Percentiles rank a stretch among this genome's conserved stretches.
Conservation (phyloP, 2,329 filamentous ascomycete genomes). For the Ascochyta viciae-villosae region DNA sequence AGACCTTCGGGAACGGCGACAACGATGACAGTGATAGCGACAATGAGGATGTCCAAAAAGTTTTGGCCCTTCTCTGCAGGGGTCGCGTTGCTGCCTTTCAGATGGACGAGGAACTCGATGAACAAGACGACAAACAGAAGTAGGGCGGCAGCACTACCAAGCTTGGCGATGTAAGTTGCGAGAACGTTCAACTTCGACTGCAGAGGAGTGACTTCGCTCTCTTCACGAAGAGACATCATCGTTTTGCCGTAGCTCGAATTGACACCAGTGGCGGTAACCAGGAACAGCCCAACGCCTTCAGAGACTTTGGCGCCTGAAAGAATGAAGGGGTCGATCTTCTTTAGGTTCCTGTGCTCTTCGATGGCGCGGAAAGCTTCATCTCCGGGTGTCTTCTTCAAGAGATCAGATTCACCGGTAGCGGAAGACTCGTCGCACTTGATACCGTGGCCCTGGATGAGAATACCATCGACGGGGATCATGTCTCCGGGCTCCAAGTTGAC, state of each 20-base stretch:
- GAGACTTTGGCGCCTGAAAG: conserved; percentile 84
- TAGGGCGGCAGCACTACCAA: conserved; percentile 77
- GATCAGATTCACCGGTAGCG: conserved; percentile 75
- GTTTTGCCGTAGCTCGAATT: conserved; percentile 80
- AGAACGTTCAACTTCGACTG: conserved; percentile 79
- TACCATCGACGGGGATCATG: conserved; percentile 73
- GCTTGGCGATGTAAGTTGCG: conserved; percentile 80
- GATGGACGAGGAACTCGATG: conserved; percentile 79
- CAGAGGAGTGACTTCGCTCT: conserved; percentile 78
- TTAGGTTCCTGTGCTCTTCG: conserved; percentile 65
- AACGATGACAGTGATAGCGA: conserved; percentile 70
- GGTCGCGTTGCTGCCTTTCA: conserved; percentile 61
- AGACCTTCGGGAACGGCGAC: conserved; percentile 74
- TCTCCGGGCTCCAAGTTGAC: conserved; percentile 74
- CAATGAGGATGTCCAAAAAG: conserved; percentile 69
- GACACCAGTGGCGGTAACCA: conserved; percentile 76
- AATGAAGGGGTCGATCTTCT: conserved; percentile 82
- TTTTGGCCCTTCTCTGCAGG: conserved; percentile 79
- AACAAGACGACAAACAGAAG: conserved; percentile 84
- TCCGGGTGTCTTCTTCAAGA: conserved; percentile 71
- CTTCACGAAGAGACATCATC: conserved; percentile 78
- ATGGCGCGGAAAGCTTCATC: conserved; percentile 72
- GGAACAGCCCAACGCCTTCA: conserved; percentile 76
- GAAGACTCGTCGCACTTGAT: conserved; percentile 77
- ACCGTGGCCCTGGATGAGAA: conserved; percentile 71